Conservation (phyloP, 139 green algal species). For the Auxenochlorella pyrenoidosa region DNA sequence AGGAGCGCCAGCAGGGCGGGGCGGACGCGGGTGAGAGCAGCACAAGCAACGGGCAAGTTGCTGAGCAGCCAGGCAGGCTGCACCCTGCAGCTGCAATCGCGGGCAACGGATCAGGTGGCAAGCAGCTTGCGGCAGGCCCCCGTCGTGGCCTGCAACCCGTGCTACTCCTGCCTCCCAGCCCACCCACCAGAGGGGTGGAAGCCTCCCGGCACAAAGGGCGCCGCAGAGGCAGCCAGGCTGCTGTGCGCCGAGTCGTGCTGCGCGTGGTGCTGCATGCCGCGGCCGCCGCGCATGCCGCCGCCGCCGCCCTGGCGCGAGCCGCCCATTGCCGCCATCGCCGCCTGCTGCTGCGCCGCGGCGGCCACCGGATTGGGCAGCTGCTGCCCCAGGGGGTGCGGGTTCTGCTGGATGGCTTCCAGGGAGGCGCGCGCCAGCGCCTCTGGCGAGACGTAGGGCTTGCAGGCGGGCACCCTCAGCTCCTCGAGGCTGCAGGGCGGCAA, state of each 20-base stretch:
- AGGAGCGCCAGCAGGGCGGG: background rate
- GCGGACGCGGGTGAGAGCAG: background rate
- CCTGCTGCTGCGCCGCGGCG: conserved; percentile 32
- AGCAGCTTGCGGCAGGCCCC: no score
- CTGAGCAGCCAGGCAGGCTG: no score
- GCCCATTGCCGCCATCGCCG: conserved; percentile 30
- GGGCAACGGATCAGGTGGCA: no score
- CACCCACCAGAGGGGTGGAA: background rate
- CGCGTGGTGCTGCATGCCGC: background rate
- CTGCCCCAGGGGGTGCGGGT: conserved; percentile 47
- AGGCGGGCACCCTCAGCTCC: conserved; percentile 44
- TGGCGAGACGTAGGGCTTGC: conserved; percentile 49
- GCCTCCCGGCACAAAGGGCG: background rate
- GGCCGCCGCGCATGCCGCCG: background rate
- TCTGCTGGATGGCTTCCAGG: conserved; percentile 51
- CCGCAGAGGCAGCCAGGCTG: background rate
- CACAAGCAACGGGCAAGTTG: no score
- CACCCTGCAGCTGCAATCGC: no score
- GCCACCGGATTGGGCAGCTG: conserved; percentile 36
- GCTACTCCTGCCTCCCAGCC: background rate
- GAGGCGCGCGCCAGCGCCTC: conserved; percentile 49
- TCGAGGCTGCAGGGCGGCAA: conserved; percentile 14
- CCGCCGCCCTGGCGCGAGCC: background rate
- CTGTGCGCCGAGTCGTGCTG: background rate
- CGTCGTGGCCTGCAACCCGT: no score